A percentile compares a stretch with the other conserved stretches of the same genome.
phyloP scores from a whole-genome alignment of 192 early-diverging fungal genomes.

The Coemansia sp. region DNA sequence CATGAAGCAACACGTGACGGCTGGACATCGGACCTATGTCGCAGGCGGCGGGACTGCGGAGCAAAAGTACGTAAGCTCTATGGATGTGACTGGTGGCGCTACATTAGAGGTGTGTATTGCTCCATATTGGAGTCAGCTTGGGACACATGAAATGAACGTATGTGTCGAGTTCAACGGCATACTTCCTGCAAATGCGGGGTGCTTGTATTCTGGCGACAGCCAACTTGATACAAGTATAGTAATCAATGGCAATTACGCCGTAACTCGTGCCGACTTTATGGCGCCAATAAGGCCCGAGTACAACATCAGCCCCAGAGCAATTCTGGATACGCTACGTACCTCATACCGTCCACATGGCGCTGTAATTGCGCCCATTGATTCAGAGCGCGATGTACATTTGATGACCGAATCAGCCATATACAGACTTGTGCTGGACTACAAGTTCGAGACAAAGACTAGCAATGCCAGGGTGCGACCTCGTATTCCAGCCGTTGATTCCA shows the following conservation, averaged over 20 bases:
- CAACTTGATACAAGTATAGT: constrained; percentile 12
- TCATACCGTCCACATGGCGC: constrained; percentile 65
- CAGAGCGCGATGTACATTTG: constrained; percentile 70
- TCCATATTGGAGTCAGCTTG: constrained; percentile 87
- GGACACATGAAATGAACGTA: constrained; percentile 64
- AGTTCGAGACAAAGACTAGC: constrained; percentile 60
- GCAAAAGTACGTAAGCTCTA: constrained; percentile 55
- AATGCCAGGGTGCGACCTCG: constrained; percentile 37
- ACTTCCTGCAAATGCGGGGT: constrained; percentile 43
- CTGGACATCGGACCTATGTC: constrained; percentile 64
- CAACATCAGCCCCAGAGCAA: constrained; percentile 56
- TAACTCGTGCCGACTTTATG: constrained; percentile 71
- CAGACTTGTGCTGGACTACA: constrained; percentile 75
- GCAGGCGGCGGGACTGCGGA: constrained; percentile 61
- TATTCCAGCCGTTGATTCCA: constrained; percentile 54
- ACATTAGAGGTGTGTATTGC: constrained; percentile 83
- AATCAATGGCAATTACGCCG: constrained; percentile 44
- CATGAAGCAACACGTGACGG: constrained; percentile 55
- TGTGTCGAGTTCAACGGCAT: constrained; percentile 82
- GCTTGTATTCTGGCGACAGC: constrained; percentile 37
- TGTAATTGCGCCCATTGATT: constrained; percentile 60
- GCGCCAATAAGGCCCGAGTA: constrained; percentile 75
- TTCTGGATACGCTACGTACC: constrained; percentile 63
- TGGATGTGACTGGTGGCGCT: constrained; percentile 63
- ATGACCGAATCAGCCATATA: constrained; percentile 67